phyloP scores from a whole-genome alignment of 345 rosid genomes.

The Hibiscus trionum region DNA sequence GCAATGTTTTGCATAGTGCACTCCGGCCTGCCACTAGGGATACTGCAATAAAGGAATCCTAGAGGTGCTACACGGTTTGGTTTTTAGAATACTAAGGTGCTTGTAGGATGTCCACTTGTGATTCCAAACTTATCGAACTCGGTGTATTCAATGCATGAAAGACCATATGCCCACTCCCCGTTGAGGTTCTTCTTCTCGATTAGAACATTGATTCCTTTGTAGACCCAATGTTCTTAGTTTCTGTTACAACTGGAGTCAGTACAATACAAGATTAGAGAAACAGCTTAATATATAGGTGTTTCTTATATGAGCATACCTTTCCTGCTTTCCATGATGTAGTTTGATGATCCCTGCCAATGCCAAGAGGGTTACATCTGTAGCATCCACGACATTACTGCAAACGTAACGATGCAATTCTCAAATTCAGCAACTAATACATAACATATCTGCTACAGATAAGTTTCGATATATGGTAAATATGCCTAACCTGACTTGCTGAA shows the following conservation, averaged over 20 bases:
- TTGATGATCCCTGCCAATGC: conserved; percentile 80
- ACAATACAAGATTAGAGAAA: conserved; percentile 4
- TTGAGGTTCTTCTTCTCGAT: conserved; percentile 58
- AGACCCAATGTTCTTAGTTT: conserved; percentile 73
- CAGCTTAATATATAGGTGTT: neutral
- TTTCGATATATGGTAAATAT: conserved; percentile 7
- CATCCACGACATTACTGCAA: conserved; percentile 92
- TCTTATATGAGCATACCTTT: conserved; percentile 31
- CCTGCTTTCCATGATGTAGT: neutral
- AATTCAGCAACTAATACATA: conserved; percentile 7
- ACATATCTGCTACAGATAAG: neutral
- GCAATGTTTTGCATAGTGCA: conserved; percentile 99
- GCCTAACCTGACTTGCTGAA: conserved; percentile 89
- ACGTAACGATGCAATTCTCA: conserved; percentile 15
- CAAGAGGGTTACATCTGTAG: conserved; percentile 80
- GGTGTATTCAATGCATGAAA: conserved; percentile 90
- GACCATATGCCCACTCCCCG: conserved; percentile 88
- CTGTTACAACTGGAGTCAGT: conserved; percentile 34
- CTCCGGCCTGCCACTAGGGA: conserved; percentile 85
- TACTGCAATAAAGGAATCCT: conserved; percentile 27
- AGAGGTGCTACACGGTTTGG: no score
- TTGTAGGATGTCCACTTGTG: conserved; percentile 14
- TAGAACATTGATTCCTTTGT: conserved; percentile 80
- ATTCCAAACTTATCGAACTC: conserved; percentile 80
- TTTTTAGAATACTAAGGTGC: no score